Evolutionary conservation across 1,139 yeast species (phyloP), one percentile per base, ranked within the genome.

Genomic region (Taphrina pruni): DNA sequence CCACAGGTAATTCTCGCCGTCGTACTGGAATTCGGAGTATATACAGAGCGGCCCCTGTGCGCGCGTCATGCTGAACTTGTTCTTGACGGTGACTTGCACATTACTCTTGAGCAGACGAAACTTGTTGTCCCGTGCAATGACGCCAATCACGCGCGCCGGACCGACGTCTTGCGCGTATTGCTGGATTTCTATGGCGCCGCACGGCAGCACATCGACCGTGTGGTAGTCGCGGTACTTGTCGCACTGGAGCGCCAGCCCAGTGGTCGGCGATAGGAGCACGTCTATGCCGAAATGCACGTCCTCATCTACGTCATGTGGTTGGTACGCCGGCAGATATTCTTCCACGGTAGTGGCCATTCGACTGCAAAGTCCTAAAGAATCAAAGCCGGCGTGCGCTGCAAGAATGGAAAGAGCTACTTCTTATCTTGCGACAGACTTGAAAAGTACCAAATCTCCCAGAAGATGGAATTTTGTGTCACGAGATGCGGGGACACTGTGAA

Each of bases 171-270:
- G 54, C n/a, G 54, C 54, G n/a, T 50, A 50, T 36, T 50, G 54
- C 9, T 8, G 32, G 5, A 50, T 7, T 14, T 50, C 36, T 1
- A 50, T 50, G 54, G n/a, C n/a, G 20, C 54, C 54, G 12, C 36
- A 21, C 11, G 54, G 54, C 12, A 50, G 12, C 36, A 21, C 36
- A 21, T 50, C 36, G 54, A 50, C n/a, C n/a, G 54, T 26, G 54
- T 50, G 54, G n/a, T 50, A 50, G 54, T 50, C 54, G 20, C 54
- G 11, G 36, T 50, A 50, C n/a, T 50, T 50, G 36, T 50, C 54
- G 54, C 54, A 50, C 21, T 50, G 54, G 5, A 50, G 54, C 36
- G 54, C 32, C 11, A 50, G 36, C 1, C 36, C 54, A 1, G 36
- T 26, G 1, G 35, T 8, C 11, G 36, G 36, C n/a, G 54, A 50